phyloP scores from a whole-genome alignment of 2,329 filamentous ascomycete genomes.

The Clonostachys sp. region DNA sequence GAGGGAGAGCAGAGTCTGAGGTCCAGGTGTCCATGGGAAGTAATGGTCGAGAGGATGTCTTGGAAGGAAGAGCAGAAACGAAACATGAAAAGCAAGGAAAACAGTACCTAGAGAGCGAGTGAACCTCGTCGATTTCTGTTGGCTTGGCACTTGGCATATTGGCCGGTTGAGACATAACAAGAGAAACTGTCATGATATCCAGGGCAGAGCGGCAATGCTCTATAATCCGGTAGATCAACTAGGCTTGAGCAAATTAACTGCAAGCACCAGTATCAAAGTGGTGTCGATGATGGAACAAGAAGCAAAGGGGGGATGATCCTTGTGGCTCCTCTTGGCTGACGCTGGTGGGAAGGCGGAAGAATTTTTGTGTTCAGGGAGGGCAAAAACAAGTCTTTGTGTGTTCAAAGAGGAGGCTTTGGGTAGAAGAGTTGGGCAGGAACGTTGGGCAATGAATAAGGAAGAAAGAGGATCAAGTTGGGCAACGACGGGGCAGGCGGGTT shows the following conservation, averaged over 20 bases:
- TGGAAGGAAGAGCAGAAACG: conserved; percentile 26
- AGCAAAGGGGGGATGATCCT: conserved; percentile 4
- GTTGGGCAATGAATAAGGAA: conserved; percentile 28
- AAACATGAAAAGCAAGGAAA: conserved; percentile 26
- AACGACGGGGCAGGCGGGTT: conserved; percentile 43
- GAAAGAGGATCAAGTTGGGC: conserved; percentile 25
- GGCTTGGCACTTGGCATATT: conserved; percentile 50
- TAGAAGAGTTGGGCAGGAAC: conserved; percentile 29
- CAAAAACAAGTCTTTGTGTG: conserved; percentile 9
- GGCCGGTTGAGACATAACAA: conserved; percentile 40
- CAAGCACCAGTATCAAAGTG: conserved; percentile 11
- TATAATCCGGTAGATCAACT: conserved; percentile 19
- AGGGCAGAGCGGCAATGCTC: conserved; percentile 13
- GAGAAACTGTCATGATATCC: conserved; percentile 41
- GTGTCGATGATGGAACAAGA: conserved; percentile 18
- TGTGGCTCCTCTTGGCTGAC: too few relatives aligned
- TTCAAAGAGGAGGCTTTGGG: conserved; percentile 9
- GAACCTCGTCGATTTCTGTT: conserved; percentile 53
- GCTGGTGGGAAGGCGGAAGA: too few relatives aligned
- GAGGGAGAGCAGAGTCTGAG: too few relatives aligned
- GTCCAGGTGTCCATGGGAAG: neutral
- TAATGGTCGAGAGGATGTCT: too few relatives aligned
- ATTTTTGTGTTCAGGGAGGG: conserved; percentile 9
- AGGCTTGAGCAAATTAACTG: conserved; percentile 2
- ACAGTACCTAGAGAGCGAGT: conserved; percentile 59